Evolutionary conservation across 2,329 filamentous ascomycete species (phyloP).

Genomic region (Cryphonectria radicalis): DNA sequence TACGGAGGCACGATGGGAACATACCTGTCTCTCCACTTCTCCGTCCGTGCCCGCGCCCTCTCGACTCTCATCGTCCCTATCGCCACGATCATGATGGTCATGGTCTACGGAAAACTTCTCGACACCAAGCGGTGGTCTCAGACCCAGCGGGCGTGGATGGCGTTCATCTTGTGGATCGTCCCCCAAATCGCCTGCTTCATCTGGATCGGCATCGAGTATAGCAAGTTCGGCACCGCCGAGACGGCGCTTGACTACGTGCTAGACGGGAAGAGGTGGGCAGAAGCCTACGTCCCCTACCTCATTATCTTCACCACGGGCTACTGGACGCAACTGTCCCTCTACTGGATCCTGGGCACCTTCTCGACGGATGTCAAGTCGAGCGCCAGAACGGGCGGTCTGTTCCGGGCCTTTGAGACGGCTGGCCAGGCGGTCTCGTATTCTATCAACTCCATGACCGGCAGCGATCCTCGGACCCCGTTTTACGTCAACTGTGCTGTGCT

Average conservation of each 20-base stretch:
- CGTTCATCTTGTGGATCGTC: conserved; percentile 37
- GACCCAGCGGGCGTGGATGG: conserved; percentile 36
- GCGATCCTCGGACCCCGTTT: conserved; percentile 23
- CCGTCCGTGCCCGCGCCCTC: conserved; percentile 39
- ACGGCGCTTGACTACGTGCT: conserved; percentile 22
- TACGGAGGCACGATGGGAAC: conserved; percentile 44
- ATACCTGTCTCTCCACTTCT: conserved; percentile 41
- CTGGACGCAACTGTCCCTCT: conserved; percentile 34
- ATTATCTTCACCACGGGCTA: conserved; percentile 30
- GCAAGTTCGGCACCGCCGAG: conserved; percentile 14
- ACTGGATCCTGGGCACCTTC: conserved; percentile 44
- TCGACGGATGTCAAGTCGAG: conserved; percentile 40
- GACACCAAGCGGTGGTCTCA: conserved; percentile 36
- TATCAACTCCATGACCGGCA: conserved; percentile 35
- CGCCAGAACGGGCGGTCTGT: conserved; percentile 37
- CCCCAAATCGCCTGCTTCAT: conserved; percentile 38
- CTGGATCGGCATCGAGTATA: conserved; percentile 36
- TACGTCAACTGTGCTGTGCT: conserved; percentile 28
- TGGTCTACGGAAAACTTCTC: conserved; percentile 29
- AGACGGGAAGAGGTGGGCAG: conserved; percentile 25
- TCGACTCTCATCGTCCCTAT: conserved; percentile 37
- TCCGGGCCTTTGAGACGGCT: conserved; percentile 37
- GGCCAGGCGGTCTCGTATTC: conserved; percentile 40
- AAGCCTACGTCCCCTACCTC: conserved; percentile 28
- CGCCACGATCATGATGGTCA: conserved; percentile 36